Conservation (phyloP, 2,329 filamentous ascomycete genomes). For the Venturiaceae sp. region DNA sequence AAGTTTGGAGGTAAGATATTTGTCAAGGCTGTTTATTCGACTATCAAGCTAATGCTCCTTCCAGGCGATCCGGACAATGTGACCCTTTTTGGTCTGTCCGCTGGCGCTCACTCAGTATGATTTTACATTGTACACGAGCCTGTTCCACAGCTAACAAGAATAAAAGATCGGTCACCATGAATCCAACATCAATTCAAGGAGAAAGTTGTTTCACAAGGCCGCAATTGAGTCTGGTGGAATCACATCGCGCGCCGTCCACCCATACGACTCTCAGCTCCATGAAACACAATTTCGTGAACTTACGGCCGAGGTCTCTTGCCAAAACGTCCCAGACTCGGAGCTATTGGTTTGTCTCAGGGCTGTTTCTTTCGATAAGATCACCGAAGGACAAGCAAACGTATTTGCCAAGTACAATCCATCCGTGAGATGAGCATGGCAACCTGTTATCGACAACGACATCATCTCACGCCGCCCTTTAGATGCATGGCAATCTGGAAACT, state of each 20-base stretch:
- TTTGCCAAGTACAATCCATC: conserved; percentile 38
- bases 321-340: conserved; percentile 15
- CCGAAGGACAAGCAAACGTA: conserved; percentile 29
- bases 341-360: conserved; percentile 33
- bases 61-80: conserved; percentile 21
- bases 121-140: background rate
- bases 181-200: conserved; percentile 39
- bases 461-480: conserved; percentile 44
- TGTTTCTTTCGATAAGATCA: conserved; percentile 24
- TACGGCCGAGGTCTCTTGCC: background rate
- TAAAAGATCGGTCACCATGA: conserved; percentile 51
- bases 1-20: conserved; percentile 42
- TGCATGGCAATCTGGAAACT: conserved; percentile 24
- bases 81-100: conserved; percentile 16
- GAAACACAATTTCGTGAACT: background rate
- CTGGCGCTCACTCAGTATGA: conserved; percentile 12
- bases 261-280: background rate
- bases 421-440: conserved; percentile 53
- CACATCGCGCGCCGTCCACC: conserved; percentile 36
- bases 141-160: background rate
- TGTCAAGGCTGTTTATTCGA: background rate
- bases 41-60: background rate
- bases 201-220: conserved; percentile 34
- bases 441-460: conserved; percentile 53
- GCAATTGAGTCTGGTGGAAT: conserved; percentile 37